Percentiles rank a stretch among this genome's conserved stretches.
Evolutionary conservation across 208 protist genomes (phyloP).

Genomic region (Zelonia costaricensis): DNA sequence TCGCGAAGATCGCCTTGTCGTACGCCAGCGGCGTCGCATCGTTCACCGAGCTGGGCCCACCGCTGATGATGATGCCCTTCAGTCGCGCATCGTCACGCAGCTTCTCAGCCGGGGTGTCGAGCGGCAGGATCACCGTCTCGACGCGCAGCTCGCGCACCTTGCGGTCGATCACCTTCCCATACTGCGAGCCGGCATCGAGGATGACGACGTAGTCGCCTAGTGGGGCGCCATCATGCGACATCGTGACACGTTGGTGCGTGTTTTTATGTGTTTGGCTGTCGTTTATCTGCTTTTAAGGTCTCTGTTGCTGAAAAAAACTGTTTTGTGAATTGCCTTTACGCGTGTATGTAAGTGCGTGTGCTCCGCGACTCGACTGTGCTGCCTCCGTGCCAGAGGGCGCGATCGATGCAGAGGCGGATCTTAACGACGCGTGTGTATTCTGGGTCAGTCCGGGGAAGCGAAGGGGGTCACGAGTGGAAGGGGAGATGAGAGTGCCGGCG

Average conservation of each 20-base stretch:
- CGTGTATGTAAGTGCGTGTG: no score
- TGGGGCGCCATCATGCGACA: slow-evolving; percentile 7
- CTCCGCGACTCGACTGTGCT: no score
- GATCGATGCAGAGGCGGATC: no score
- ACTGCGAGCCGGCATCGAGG: slow-evolving; percentile 97
- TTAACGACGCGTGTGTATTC: no score
- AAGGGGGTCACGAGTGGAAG: no score
- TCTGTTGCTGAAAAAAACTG: no score
- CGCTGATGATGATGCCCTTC: slow-evolving; percentile 96
- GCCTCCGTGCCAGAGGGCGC: no score
- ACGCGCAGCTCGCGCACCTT: slow-evolving; percentile 95
- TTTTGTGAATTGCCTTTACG: no score
- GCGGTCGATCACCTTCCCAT: slow-evolving; percentile 96
- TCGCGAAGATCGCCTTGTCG: slow-evolving; percentile 71
- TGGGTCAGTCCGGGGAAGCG: no score
- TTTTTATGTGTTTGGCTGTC: background rate
- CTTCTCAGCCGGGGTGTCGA: slow-evolving; percentile 57
- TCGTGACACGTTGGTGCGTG: no score
- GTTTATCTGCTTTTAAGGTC: background rate
- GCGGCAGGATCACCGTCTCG: slow-evolving; percentile 90
- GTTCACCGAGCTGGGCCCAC: slow-evolving; percentile 93
- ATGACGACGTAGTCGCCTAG: slow-evolving; percentile 90
- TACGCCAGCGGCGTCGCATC: slow-evolving; percentile 85
- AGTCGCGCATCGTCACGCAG: slow-evolving; percentile 49
- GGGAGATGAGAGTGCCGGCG: no score